Conservation (phyloP, 129 eudicot species). For the Silybum marianum region DNA sequence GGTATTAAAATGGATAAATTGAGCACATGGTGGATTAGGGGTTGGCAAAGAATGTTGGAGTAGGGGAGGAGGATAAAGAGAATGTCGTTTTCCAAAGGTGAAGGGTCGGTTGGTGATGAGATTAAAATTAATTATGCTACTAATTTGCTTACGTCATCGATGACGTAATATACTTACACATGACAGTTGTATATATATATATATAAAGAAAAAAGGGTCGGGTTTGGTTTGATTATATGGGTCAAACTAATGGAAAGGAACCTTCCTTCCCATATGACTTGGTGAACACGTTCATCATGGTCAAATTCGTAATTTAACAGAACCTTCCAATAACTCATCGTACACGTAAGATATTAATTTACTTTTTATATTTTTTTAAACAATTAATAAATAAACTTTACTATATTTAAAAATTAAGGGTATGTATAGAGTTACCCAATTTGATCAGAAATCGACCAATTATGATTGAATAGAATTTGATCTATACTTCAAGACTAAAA, state of each 20-base stretch:
- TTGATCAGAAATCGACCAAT: no score
- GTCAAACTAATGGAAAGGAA: constrained; percentile 11
- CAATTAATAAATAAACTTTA: no score
- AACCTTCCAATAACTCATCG: not conserved
- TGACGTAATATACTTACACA: constrained; percentile 13
- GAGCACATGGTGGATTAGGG: not conserved
- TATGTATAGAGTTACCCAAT: no score
- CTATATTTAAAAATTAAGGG: no score
- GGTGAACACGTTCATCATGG: constrained; percentile 9
- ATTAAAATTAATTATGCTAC: constrained; percentile 1
- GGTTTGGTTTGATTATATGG: not conserved
- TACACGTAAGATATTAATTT: not conserved
- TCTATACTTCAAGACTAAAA: no score
- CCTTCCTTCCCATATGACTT: not conserved
- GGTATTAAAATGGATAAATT: not conserved
- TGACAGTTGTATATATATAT: not conserved
- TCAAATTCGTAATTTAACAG: not conserved
- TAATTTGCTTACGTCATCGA: constrained; percentile 15
- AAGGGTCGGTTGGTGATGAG: constrained; percentile 11
- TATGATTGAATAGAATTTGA: no score
- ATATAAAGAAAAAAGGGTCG: not conserved
- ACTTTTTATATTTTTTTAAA: not conserved
- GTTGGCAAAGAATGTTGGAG: no score
- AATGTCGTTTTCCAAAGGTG: not conserved
- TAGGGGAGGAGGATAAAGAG: not conserved